Conservation (phyloP, 345 rosid species). For the Kernera saxatilis region DNA sequence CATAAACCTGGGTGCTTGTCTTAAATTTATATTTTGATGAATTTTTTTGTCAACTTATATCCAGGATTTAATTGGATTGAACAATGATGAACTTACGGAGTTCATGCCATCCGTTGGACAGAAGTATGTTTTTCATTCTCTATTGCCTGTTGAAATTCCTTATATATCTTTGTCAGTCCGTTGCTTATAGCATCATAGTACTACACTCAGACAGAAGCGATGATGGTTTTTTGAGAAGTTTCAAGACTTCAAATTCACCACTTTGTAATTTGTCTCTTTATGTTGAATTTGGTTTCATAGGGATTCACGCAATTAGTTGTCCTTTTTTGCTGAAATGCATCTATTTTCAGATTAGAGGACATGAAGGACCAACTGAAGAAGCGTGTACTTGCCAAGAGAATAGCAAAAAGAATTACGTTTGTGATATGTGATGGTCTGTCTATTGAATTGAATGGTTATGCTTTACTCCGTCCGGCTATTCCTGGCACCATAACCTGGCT, state of each 20-base stretch:
- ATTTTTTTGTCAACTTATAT: slow-evolving; percentile 5
- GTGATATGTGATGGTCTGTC: slow-evolving; percentile 56
- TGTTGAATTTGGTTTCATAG: not conserved
- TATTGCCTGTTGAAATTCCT: not conserved
- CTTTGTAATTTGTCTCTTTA: not conserved
- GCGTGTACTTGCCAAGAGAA: slow-evolving; percentile 75
- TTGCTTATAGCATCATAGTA: not conserved
- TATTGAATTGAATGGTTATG: slow-evolving; percentile 74
- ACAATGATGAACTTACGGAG: slow-evolving; percentile 51
- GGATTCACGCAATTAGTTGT: not conserved
- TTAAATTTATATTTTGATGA: not conserved
- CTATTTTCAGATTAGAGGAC: slow-evolving; percentile 63
- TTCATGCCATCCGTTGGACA: slow-evolving; percentile 61
- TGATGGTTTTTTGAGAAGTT: slow-evolving; percentile 2
- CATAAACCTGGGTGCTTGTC: not conserved
- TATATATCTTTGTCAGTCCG: not conserved
- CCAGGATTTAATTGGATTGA: slow-evolving; percentile 82
- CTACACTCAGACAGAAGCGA: not conserved
- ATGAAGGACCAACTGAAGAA: slow-evolving; percentile 88
- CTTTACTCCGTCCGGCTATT: slow-evolving; percentile 72
- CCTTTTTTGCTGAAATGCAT: slow-evolving; percentile 8
- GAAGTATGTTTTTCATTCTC: slow-evolving; percentile 40
- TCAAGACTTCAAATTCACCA: not conserved
- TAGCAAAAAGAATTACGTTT: slow-evolving; percentile 59
- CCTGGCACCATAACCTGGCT: slow-evolving; percentile 92